Percentiles rank a stretch among this genome's conserved stretches.
Conservation (phyloP, 192 early-diverging fungal species). For the Entophlyctis luteolus region DNA sequence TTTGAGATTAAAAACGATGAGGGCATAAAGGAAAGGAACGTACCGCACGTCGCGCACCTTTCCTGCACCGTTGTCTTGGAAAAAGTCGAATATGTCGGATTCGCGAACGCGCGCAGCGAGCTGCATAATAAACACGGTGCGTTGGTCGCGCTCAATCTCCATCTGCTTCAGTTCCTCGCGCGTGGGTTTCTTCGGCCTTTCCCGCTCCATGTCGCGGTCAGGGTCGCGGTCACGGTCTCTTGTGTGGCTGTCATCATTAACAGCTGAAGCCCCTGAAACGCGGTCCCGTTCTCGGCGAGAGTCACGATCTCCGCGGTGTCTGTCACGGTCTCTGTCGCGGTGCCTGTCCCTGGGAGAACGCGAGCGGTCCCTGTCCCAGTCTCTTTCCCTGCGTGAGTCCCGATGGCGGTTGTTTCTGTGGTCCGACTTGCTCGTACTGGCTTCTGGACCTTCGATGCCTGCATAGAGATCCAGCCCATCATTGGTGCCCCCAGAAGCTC, state of each 20-base stretch:
- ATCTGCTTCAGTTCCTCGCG: neutral
- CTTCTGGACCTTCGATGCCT: no score
- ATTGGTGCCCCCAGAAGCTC: no score
- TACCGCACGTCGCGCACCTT: no score
- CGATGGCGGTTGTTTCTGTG: constrained; percentile 5
- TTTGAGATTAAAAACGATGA: neutral
- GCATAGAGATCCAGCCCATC: no score
- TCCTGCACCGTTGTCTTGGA: no score
- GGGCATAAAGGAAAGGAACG: no score
- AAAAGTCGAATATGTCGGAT: constrained; percentile 85
- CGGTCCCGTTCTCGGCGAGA: no score
- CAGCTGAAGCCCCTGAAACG: no score
- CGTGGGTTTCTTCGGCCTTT: no score
- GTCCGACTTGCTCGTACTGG: no score
- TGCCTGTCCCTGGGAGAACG: neutral
- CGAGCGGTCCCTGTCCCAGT: constrained; percentile 4
- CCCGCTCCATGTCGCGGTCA: constrained; percentile 8
- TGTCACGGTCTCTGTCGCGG: constrained; percentile 23
- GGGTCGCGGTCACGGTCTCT: constrained; percentile 11
- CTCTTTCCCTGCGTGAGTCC: constrained; percentile 6
- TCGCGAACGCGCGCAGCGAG: constrained; percentile 73
- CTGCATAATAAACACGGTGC: constrained; percentile 95
- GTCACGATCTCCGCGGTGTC: constrained; percentile 26
- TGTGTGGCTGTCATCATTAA: no score
- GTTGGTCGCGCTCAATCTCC: constrained; percentile 22